Evolutionary conservation across 257 asterid genomes (phyloP), one percentile per base, ranked within the genome.

Genomic region (Plantago major): DNA sequence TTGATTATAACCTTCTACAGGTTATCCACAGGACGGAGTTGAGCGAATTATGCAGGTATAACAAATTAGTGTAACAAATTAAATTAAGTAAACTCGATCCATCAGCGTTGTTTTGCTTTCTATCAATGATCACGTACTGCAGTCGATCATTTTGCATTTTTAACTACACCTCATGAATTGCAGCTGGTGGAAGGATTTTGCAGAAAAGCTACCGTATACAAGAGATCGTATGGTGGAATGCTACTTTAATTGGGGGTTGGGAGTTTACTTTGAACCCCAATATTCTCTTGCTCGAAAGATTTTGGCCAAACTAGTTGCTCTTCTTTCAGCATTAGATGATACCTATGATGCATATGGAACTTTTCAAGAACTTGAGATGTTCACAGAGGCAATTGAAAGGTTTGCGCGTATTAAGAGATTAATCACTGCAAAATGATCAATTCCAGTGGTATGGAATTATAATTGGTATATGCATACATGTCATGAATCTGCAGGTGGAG

Each of bases 101-200:
- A 22, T 22, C 26, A 22, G 26, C 26, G 1, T 22, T 22, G 26
- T 22, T 22, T 22, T 22, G 26, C 2, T 22, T 22, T 22, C 26
- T 22, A 22, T 22, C 26, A 22, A 22, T 22, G 26, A 22, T 22
- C 26, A 22, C 2, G 1, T 22, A 22, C 26, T 22, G 26, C 26
- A 22, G 26, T 22, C 2, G 26, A 22, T 22, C 26, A 22, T 22
- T 22, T 22, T 22, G 2, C 26, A 22, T 22, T 22, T 22, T 22
- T 22, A 22, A 22, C 26, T 22, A 22, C 26, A 22, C 26, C 26
- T 22, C 26, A 22, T 22, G 9, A 4, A 10, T 16, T 0, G 57
- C 72, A 77, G 82, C 57, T 77, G 82, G 82, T 78, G 84, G 81
- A 69, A 74, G 38, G 73, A 67, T 2, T 38, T 72, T 16, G 2